Percentiles rank a stretch among this genome's conserved stretches.
phyloP scores from a whole-genome alignment of 306 rosid genomes.

The Lathyrus sativus region DNA sequence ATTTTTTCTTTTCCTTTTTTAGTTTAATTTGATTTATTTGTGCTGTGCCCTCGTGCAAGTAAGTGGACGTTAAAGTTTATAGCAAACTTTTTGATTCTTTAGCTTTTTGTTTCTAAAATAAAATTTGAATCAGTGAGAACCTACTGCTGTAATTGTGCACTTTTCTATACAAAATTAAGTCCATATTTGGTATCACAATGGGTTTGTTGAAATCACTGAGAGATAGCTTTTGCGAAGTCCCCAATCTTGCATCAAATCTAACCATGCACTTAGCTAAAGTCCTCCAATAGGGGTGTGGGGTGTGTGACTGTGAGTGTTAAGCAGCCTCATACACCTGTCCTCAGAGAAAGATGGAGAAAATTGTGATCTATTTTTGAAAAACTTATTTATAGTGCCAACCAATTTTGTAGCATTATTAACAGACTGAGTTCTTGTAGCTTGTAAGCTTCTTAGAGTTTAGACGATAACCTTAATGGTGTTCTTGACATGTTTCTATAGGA shows the following conservation, averaged over 20 bases:
- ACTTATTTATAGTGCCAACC: background rate
- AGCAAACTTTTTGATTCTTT: background rate
- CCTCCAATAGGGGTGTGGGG: background rate
- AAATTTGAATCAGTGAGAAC: slow-evolving; percentile 22
- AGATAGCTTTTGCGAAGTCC: background rate
- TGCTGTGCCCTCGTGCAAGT: background rate
- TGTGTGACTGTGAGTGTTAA: slow-evolving; percentile 8
- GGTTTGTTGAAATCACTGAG: background rate
- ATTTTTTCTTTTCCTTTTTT: slow-evolving; percentile 1
- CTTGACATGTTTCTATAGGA: slow-evolving; percentile 47
- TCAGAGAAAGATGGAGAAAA: background rate
- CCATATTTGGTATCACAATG: background rate
- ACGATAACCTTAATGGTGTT: slow-evolving; percentile 11
- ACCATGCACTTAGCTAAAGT: background rate
- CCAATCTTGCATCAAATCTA: background rate
- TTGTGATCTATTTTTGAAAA: slow-evolving; percentile 4
- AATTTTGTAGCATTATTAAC: slow-evolving; percentile 2
- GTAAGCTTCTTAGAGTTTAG: slow-evolving; percentile 17
- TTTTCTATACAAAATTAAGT: background rate
- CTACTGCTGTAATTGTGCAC: slow-evolving; percentile 10
- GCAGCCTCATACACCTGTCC: slow-evolving; percentile 22
- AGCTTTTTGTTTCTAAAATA: background rate
- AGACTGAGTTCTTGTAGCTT: background rate
- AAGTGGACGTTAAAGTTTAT: slow-evolving; percentile 10
- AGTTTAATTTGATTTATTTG: slow-evolving; percentile 15